Evolutionary conservation across 139 green algal genomes (phyloP).

Genomic region (Micromonas commoda): DNA sequence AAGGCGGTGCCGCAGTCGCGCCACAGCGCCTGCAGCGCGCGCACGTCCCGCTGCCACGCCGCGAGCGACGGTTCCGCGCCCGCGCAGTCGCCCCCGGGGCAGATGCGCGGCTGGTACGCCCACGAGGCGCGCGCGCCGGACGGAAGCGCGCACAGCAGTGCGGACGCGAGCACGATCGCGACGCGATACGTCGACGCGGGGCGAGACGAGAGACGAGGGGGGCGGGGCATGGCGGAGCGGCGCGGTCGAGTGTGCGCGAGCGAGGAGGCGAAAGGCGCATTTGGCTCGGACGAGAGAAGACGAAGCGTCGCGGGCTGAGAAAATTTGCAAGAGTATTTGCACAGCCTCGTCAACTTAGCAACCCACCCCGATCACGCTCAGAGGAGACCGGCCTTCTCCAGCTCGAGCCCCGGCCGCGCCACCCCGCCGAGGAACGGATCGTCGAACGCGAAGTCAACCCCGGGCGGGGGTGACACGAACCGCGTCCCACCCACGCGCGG

Average conservation of each 20-base stretch:
- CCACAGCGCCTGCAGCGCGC: background rate
- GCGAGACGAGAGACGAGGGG: too few relatives aligned
- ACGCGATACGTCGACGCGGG: too few relatives aligned
- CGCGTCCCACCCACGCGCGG: background rate
- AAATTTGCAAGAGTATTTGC: too few relatives aligned
- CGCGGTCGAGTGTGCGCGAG: too few relatives aligned
- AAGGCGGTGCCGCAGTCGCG: background rate
- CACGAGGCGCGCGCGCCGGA: background rate
- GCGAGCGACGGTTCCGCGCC: background rate
- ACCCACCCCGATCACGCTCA: too few relatives aligned
- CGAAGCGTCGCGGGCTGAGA: too few relatives aligned
- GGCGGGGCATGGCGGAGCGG: too few relatives aligned
- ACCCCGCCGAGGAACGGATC: conserved; percentile 21
- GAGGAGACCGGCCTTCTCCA: background rate
- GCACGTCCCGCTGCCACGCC: background rate
- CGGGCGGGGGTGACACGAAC: background rate
- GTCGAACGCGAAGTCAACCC: conserved; percentile 18
- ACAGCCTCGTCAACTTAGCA: too few relatives aligned
- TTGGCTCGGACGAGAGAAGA: too few relatives aligned
- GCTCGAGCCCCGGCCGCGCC: background rate
- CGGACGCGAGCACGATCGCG: too few relatives aligned
- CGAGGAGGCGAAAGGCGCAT: too few relatives aligned
- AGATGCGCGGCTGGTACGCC: background rate
- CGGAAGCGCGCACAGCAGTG: too few relatives aligned
- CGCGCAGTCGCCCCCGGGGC: background rate